Base-by-base conservation (phyloP, 805 yeast genomes). In the Candida sphagnicola region DNA sequence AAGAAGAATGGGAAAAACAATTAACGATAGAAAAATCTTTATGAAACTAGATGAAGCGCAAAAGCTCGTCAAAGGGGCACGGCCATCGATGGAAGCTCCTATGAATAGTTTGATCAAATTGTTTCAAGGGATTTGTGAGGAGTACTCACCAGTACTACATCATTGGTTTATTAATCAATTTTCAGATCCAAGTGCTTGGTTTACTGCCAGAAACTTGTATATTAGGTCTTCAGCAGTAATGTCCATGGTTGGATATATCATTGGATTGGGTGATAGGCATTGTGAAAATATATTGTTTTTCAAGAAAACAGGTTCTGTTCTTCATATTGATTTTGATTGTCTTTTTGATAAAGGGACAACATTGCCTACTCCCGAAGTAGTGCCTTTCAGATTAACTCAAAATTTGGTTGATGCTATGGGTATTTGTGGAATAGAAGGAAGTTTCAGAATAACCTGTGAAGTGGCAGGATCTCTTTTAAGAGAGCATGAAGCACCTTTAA, bases 281-380 rank as follows among this genome's bases (percentile, higher is more conserved):
- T 85, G 96, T 49, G 99, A 93, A 54, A 93, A 93, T 53, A 78
- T 93, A 15, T 62, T 93, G 39, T 65, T 91, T 28, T 75, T 81
- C 50, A 82, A 82, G 44, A 75, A 71, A 30, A 75, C 81, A 3
- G 99, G 99, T 1, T 79, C 78, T 6, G 78, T 88, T 0, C 62
- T 93, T 44, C 99, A 93, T 58, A 97, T 93, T 39, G 99, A 95
- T 61, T 93, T 93, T 59, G 98, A 95, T 56, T 91, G 98, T 65
- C 67, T 93, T 30, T 93, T 95, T 54, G 98, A 91, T 41, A 93
- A 91, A 56, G 86, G 85, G 17, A 62, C 81, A 19, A 80, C 82
- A 2, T 57, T 77, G 15, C 76, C 77, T 0, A 82, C 85, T 4
- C 99, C 99, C 0, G 99, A 93, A 54, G 68, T 87, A 21, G 99